These are phyloP conservation scores for Podospora australis DNA, from an alignment of 495 filamentous ascomycete species.

Conservation along the genomic window DNA sequence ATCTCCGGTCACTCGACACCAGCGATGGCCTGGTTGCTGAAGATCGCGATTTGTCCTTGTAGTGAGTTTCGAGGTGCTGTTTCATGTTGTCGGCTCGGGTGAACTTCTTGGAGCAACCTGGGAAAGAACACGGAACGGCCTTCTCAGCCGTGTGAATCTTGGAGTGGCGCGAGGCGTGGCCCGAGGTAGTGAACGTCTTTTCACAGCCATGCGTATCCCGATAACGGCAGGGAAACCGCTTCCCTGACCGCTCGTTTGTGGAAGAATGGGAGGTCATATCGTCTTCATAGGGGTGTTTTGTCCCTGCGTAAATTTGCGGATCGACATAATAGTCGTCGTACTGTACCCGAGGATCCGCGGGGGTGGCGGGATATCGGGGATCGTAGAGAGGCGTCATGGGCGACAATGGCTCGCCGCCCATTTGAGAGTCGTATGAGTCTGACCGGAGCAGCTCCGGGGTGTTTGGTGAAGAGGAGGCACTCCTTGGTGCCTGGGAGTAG, in stretches of 20 bases:
- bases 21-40: conserved; percentile 21
- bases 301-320: conserved; percentile 23
- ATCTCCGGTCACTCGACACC: conserved; percentile 23
- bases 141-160: conserved; percentile 97
- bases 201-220: conserved; percentile 61
- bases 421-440: conserved; percentile 50
- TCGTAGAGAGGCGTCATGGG: conserved; percentile 41
- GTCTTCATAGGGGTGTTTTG: conserved; percentile 35
- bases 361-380: conserved; percentile 22
- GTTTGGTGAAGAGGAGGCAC: conserved; percentile 32
- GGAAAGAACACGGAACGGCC: conserved; percentile 74
- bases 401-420: conserved; percentile 39
- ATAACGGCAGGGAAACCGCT: conserved; percentile 61
- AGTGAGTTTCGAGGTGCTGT: conserved; percentile 89
- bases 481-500: conserved; percentile 14
- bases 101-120: conserved; percentile 80
- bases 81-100: conserved; percentile 98
- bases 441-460: conserved; percentile 47
- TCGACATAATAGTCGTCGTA: conserved; percentile 35
- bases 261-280: conserved; percentile 32
- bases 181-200: conserved; percentile 90
- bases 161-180: conserved; percentile 91
- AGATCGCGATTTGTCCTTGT: conserved; percentile 44
- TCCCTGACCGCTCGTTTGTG: conserved; percentile 37
- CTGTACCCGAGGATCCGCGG: conserved; percentile 18